Evolutionary conservation across 163 green algal species (phyloP).

Genomic region (Volvox carteri): DNA sequence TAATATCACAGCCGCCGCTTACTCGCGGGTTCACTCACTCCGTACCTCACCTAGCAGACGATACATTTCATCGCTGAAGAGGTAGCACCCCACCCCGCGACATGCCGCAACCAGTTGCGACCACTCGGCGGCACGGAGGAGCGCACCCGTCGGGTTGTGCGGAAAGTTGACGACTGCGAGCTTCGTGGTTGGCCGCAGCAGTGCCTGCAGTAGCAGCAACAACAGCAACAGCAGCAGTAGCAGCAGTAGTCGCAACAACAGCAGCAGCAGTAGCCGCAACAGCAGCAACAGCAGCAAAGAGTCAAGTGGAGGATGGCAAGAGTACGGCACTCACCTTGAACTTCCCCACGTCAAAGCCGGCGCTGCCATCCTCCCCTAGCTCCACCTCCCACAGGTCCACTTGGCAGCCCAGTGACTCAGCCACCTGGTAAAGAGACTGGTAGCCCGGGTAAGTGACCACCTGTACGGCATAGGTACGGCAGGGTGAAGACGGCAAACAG

Average conservation of each 20-base stretch:
- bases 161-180: constrained; percentile 71
- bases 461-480: constrained; percentile 43
- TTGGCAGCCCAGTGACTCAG: constrained; percentile 48
- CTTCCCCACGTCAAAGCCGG: background rate
- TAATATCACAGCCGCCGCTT: too few species aligned
- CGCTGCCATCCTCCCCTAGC: constrained; percentile 20
- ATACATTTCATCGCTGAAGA: constrained; percentile 85
- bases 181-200: constrained; percentile 29
- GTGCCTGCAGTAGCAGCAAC: background rate
- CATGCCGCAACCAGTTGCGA: constrained; percentile 44
- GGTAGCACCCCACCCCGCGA: constrained; percentile 31
- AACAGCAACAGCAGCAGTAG: background rate
- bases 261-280: background rate
- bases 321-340: constrained; percentile 37
- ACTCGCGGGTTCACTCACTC: too few species aligned
- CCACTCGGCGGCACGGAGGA: constrained; percentile 46
- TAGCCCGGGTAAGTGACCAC: constrained; percentile 70
- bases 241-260: background rate
- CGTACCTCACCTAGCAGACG: constrained; percentile 60
- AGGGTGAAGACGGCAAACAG: background rate
- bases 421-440: constrained; percentile 72
- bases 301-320: background rate
- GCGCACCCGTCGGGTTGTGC: constrained; percentile 66
- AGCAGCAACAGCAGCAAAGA: background rate
- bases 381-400: constrained; percentile 67